Evolutionary conservation across 495 filamentous ascomycete species (phyloP).

Genomic region (Aspergillus saccharolyticus): DNA sequence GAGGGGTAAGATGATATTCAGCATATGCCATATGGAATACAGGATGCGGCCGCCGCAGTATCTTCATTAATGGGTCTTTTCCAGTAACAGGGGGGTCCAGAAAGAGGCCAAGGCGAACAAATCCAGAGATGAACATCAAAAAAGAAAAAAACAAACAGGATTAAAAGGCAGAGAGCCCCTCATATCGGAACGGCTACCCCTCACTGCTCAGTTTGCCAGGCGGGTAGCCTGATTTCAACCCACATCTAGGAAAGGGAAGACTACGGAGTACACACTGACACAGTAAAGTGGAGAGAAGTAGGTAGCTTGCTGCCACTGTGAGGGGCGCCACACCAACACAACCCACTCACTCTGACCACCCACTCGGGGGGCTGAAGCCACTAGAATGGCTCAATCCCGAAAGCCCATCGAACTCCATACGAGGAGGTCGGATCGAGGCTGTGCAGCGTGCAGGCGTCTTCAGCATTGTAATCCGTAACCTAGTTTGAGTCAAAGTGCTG

Average conservation of each 20-base stretch:
- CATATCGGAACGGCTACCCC: not conserved
- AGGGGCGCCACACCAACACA: not conserved
- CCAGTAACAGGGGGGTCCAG: too few relatives aligned
- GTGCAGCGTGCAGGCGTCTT: constrained; percentile 7
- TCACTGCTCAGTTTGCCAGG: not conserved
- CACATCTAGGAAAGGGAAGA: not conserved
- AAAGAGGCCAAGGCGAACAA: not conserved
- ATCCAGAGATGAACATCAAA: not conserved
- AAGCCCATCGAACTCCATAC: not conserved
- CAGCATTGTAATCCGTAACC: constrained; percentile 19
- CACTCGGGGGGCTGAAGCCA: constrained; percentile 15
- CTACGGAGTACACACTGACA: too few relatives aligned
- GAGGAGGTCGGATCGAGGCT: constrained; percentile 7
- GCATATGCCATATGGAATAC: too few relatives aligned
- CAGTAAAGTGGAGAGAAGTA: not conserved
- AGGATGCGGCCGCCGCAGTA: too few relatives aligned
- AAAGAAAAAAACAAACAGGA: not conserved
- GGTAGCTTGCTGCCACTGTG: not conserved
- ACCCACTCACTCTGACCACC: not conserved
- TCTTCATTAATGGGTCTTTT: too few relatives aligned
- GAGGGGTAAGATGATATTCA: not conserved
- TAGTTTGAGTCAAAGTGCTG: too few relatives aligned
- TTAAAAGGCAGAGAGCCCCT: not conserved
- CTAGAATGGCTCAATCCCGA: constrained; percentile 11
- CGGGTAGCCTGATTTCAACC: not conserved